These are phyloP conservation scores for Ambrosia trifida DNA, from an alignment of 129 eudicot genomes.

Conservation along the genomic window DNA sequence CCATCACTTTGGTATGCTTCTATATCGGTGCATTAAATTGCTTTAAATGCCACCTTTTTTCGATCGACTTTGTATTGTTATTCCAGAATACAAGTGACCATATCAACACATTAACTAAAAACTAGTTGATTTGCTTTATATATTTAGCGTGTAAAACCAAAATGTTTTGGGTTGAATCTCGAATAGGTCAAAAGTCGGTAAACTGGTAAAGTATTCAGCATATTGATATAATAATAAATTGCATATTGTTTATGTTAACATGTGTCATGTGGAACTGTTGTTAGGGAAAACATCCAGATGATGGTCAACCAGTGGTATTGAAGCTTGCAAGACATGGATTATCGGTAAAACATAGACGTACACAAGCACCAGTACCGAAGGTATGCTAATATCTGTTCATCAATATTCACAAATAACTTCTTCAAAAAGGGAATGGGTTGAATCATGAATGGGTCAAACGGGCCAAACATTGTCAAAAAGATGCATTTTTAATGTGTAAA, in stretches of 20 bases:
- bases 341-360: slow-evolving; percentile 66
- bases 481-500: not conserved
- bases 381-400: slow-evolving; percentile 32
- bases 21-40: not conserved
- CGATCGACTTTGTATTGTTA: not conserved
- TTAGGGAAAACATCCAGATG: slow-evolving; percentile 89
- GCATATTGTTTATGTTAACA: not conserved
- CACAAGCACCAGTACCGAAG: slow-evolving; percentile 80
- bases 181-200: not conserved
- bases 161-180: not conserved
- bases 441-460: not conserved
- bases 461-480: not conserved
- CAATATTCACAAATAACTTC: not conserved
- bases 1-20: slow-evolving; percentile 64
- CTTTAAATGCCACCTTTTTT: not conserved
- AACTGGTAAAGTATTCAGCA: not conserved
- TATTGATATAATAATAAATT: not conserved
- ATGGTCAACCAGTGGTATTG: slow-evolving; percentile 66
- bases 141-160: not conserved
- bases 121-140: not conserved
- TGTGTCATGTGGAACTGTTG: slow-evolving; percentile 6
- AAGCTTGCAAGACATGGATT: slow-evolving; percentile 68
- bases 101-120: not conserved
- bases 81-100: not conserved
- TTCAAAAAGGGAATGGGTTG: not conserved